Conservation (phyloP, 202 grass and related monocot species). For the Zizania palustris region DNA sequence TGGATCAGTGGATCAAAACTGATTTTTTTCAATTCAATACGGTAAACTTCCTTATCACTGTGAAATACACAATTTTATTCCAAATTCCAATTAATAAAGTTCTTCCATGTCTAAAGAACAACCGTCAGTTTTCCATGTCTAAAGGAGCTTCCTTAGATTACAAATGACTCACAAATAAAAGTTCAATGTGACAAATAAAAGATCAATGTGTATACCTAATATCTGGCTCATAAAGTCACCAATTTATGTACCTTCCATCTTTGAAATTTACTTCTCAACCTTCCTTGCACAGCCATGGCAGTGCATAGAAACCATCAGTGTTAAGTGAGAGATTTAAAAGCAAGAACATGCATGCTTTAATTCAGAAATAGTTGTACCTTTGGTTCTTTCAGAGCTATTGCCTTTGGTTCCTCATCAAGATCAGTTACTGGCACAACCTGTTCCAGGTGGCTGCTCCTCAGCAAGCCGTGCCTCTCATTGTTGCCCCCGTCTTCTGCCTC, state of each 20-base stretch:
- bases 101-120: too few relatives aligned
- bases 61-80: too few relatives aligned
- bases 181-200: too few relatives aligned
- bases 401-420: constrained; percentile 32
- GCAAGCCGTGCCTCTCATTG: constrained; percentile 57
- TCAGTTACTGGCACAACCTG: constrained; percentile 59
- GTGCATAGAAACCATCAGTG: constrained; percentile 79
- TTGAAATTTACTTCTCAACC: constrained; percentile 76
- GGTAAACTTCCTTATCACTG: too few relatives aligned
- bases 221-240: not conserved
- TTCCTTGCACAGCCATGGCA: constrained; percentile 84
- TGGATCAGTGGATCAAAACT: too few relatives aligned
- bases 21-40: too few relatives aligned
- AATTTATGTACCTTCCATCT: constrained; percentile 62
- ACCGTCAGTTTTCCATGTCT: too few relatives aligned
- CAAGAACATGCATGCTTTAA: not conserved
- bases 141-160: too few relatives aligned
- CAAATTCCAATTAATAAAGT: too few relatives aligned
- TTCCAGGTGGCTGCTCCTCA: constrained; percentile 69
- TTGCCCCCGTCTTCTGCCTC: too few relatives aligned
- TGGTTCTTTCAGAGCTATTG: constrained; percentile 40
- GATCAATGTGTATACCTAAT: too few relatives aligned
- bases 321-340: not conserved
- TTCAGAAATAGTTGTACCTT: constrained; percentile 27
- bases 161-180: too few relatives aligned